Conservation (phyloP, 306 rosid genomes). For the Acacia crassicarpa region DNA sequence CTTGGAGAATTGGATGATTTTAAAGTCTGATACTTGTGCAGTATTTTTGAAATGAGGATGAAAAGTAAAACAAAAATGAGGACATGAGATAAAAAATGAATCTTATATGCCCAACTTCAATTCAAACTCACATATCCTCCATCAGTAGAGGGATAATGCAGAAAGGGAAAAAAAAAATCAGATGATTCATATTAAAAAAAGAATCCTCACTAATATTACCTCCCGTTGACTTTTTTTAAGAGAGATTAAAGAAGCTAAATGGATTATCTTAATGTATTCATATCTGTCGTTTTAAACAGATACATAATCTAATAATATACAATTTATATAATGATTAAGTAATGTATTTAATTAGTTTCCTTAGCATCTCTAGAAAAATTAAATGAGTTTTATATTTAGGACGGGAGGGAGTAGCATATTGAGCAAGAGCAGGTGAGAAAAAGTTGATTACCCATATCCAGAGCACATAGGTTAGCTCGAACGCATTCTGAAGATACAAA, state of each 20-base stretch:
- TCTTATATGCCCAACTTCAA: not conserved
- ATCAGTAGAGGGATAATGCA: not conserved
- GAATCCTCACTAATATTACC: not conserved
- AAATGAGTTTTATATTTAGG: too few species aligned
- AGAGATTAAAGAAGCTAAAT: too few species aligned
- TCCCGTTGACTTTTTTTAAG: too few species aligned
- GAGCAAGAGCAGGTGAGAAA: not conserved
- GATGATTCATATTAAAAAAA: not conserved
- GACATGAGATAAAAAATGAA: not conserved
- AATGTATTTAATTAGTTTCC: too few species aligned
- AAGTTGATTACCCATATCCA: constrained; percentile 76
- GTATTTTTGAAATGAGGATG: not conserved
- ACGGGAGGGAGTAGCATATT: not conserved
- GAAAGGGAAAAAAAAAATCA: not conserved
- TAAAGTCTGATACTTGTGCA: not conserved
- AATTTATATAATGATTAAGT: too few species aligned
- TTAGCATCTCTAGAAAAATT: too few species aligned
- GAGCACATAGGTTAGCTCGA: constrained; percentile 89
- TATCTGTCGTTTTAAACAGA: too few species aligned
- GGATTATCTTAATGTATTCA: too few species aligned
- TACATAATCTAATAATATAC: too few species aligned
- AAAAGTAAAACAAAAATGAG: not conserved
- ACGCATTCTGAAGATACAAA: constrained; percentile 73
- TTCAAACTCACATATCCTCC: not conserved
- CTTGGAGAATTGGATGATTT: not conserved